phyloP scores from a whole-genome alignment of 2,329 filamentous ascomycete species.

The Aspergillus fructus region DNA sequence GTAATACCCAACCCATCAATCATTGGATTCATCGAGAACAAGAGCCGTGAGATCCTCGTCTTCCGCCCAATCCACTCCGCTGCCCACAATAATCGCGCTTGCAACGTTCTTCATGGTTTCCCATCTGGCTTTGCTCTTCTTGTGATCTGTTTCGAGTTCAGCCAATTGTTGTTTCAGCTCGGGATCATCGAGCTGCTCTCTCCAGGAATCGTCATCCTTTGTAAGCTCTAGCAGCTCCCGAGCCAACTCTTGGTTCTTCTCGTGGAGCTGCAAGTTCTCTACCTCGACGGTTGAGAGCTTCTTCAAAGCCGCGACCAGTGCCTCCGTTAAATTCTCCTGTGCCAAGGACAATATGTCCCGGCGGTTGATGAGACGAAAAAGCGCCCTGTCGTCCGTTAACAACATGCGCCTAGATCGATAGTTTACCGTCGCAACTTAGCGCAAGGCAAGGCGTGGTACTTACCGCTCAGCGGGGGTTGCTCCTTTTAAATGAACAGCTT shows the following conservation, averaged over 20 bases:
- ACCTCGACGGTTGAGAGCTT: conserved; percentile 59
- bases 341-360: conserved; percentile 67
- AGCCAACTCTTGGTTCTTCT: conserved; percentile 64
- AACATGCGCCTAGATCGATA: neutral
- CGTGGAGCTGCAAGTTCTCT: conserved; percentile 56
- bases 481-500: conserved; percentile 70
- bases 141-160: conserved; percentile 59
- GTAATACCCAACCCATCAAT: conserved; percentile 28
- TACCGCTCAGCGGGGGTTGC: conserved; percentile 69
- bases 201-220: conserved; percentile 52
- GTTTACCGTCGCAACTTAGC: neutral
- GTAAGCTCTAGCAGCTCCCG: conserved; percentile 63
- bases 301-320: conserved; percentile 52
- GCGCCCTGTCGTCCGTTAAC: conserved; percentile 51
- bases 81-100: conserved; percentile 76
- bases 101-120: conserved; percentile 74
- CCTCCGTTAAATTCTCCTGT: conserved; percentile 60
- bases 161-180: conserved; percentile 57
- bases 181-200: conserved; percentile 55
- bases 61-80: conserved; percentile 76
- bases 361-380: conserved; percentile 64
- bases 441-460: conserved; percentile 10
- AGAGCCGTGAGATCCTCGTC: conserved; percentile 67
- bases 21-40: conserved; percentile 68
- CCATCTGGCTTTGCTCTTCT: conserved; percentile 65